Evolutionary conservation across 805 yeast species (phyloP).

Genomic region (Lipomyces spencermartinsiae): DNA sequence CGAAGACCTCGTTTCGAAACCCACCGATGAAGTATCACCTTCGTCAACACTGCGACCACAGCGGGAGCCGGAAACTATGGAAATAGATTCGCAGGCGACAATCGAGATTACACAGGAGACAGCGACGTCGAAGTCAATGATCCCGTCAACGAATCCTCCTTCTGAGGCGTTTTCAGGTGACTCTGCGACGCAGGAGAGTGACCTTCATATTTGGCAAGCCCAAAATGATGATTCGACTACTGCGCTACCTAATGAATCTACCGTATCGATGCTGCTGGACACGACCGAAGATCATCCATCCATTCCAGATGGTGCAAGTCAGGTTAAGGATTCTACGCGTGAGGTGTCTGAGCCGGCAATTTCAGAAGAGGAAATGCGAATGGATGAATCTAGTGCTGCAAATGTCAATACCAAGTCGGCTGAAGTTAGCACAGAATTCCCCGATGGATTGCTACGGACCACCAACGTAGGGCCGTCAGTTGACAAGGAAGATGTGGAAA

Average conservation of each 20-base stretch:
- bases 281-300: background rate
- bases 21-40: background rate
- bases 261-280: slow-evolving; percentile 18
- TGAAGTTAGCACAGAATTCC: background rate
- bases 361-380: slow-evolving; percentile 3
- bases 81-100: slow-evolving; percentile 4
- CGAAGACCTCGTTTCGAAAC: slow-evolving; percentile 15
- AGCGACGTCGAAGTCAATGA: background rate
- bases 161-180: background rate
- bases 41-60: background rate
- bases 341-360: background rate
- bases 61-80: background rate
- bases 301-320: background rate
- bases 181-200: background rate
- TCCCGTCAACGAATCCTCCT: background rate
- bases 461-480: background rate
- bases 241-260: slow-evolving; percentile 25
- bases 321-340: background rate
- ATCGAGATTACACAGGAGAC: slow-evolving; percentile 1
- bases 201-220: slow-evolving; percentile 4
- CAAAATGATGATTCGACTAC: slow-evolving; percentile 17
- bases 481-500: slow-evolving; percentile 2
- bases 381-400: background rate
- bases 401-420: background rate
- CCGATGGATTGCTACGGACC: background rate